Evolutionary conservation across 768 basidiomycete species (phyloP).

Genomic region (Russula emetica): DNA sequence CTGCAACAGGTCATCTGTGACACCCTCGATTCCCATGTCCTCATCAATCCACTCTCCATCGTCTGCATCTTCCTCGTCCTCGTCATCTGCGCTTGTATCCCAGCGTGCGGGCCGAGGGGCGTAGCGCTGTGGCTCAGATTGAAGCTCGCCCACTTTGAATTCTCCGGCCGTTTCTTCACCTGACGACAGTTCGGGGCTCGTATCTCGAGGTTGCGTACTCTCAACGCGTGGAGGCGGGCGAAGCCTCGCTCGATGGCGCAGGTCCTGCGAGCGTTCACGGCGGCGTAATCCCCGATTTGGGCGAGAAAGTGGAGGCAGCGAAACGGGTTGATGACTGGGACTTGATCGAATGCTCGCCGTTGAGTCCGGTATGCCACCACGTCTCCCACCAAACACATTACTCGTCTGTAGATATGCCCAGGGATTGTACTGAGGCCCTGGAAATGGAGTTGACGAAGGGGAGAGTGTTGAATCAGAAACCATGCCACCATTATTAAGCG

Average conservation of each 20-base stretch:
- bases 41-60: slow-evolving; percentile 45
- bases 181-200: slow-evolving; percentile 70
- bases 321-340: slow-evolving; percentile 63
- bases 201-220: slow-evolving; percentile 78
- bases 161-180: slow-evolving; percentile 81
- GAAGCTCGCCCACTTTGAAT: slow-evolving; percentile 35
- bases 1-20: slow-evolving; percentile 66
- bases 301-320: slow-evolving; percentile 49
- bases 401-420: slow-evolving; percentile 61
- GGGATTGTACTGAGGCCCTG: slow-evolving; percentile 56
- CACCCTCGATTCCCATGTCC: slow-evolving; percentile 73
- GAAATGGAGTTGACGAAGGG: slow-evolving; percentile 71
- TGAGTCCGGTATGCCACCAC: slow-evolving; percentile 35
- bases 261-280: slow-evolving; percentile 39
- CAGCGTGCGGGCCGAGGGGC: slow-evolving; percentile 27
- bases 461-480: slow-evolving; percentile 76
- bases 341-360: slow-evolving; percentile 64
- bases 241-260: slow-evolving; percentile 37
- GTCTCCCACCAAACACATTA: slow-evolving; percentile 23
- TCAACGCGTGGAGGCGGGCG: slow-evolving; percentile 75
- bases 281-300: slow-evolving; percentile 46
- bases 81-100: slow-evolving; percentile 41
- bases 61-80: slow-evolving; percentile 32
- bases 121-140: slow-evolving; percentile 27
- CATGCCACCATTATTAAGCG: slow-evolving; percentile 59